These are phyloP conservation scores for Trebouxia sp. DNA, from an alignment of 139 green algal genomes.

Conservation along the genomic window DNA sequence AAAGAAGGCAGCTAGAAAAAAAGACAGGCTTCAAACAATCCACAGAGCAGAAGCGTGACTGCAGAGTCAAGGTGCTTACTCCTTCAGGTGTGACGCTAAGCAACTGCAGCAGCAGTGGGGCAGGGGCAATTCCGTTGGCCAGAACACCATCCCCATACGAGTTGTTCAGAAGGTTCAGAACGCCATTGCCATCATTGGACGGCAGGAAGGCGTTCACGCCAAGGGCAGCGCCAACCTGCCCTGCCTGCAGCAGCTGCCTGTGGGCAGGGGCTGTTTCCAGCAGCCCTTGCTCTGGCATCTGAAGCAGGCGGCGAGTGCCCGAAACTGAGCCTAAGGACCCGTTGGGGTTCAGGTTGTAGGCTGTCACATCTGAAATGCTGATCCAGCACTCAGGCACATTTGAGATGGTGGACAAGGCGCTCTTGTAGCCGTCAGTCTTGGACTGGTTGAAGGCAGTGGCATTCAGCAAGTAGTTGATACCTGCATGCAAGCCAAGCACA, in stretches of 20 bases:
- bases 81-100: not conserved
- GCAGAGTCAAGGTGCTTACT: not conserved
- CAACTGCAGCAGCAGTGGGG: not conserved
- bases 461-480: constrained; percentile 15
- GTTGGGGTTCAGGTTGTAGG: not conserved
- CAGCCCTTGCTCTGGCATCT: not conserved
- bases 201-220: not conserved
- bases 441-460: constrained; percentile 12
- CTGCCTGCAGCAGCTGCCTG: not conserved
- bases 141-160: not conserved
- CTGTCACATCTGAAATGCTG: not conserved
- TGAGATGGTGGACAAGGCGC: not conserved
- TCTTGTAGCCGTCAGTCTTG: not conserved
- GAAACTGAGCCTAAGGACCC: not conserved
- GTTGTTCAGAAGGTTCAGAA: not conserved
- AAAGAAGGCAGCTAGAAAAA: not conserved
- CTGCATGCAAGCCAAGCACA: not conserved
- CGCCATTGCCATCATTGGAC: not conserved
- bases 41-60: not conserved
- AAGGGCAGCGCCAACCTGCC: not conserved
- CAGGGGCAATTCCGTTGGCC: not conserved
- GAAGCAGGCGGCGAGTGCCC: not conserved
- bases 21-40: not conserved
- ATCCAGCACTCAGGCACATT: not conserved
- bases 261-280: not conserved